Conservation (phyloP, 2,329 filamentous ascomycete genomes). For the Fusarium subglutinans region DNA sequence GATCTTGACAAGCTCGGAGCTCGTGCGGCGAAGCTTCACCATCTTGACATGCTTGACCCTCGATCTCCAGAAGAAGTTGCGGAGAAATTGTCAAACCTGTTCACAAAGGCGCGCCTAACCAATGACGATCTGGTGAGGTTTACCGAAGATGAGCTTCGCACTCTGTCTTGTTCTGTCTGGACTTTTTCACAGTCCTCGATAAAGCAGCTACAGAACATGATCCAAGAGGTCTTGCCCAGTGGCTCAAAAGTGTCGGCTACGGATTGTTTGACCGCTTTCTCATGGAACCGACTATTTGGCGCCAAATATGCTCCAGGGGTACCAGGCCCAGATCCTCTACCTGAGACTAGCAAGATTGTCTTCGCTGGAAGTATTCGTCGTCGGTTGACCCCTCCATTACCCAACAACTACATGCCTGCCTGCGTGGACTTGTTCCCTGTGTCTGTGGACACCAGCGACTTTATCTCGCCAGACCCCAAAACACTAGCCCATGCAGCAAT, state of each 20-base stretch:
- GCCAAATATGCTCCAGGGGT: background rate
- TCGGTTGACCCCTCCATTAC: constrained; percentile 2
- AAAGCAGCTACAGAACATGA: background rate
- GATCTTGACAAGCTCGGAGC: constrained; percentile 1
- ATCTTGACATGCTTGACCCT: constrained; percentile 3
- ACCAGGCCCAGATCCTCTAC: background rate
- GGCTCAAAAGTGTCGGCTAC: background rate
- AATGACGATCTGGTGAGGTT: background rate
- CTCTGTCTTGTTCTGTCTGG: background rate
- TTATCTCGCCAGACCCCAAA: background rate
- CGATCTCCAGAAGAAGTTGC: background rate
- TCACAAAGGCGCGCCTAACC: constrained; percentile 5
- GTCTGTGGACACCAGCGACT: background rate
- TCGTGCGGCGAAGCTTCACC: background rate
- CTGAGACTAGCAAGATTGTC: background rate
- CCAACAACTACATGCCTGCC: background rate
- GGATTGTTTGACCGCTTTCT: constrained; percentile 8
- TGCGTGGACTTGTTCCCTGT: constrained; percentile 8
- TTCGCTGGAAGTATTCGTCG: constrained; percentile 7
- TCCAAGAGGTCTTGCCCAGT: background rate
- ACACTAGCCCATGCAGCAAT: background rate
- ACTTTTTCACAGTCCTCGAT: background rate
- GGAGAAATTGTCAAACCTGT: background rate
- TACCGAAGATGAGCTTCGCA: background rate
- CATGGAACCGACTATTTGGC: background rate